These are phyloP conservation scores for Wickerhamomyces chambardii DNA, from an alignment of 805 yeast genomes.

Conservation along the genomic window DNA sequence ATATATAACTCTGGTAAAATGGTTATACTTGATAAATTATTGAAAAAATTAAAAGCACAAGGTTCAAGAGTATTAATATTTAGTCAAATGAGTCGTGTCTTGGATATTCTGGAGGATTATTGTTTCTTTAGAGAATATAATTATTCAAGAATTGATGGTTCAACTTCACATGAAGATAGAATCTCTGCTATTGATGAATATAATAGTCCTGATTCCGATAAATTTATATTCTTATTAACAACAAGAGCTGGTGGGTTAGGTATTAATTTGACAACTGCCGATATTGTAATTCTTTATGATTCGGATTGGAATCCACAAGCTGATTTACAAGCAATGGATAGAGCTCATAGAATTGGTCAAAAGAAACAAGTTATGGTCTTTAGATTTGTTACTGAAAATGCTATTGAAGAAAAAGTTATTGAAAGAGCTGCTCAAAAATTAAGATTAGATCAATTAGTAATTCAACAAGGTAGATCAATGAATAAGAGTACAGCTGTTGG, in stretches of 20 bases:
- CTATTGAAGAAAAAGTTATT: slow-evolving; percentile 92
- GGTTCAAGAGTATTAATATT: slow-evolving; percentile 90
- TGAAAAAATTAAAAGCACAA: slow-evolving; percentile 57
- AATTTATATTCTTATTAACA: slow-evolving; percentile 78
- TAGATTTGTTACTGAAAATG: slow-evolving; percentile 90
- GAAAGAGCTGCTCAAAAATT: slow-evolving; percentile 95
- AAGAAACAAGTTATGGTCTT: slow-evolving; percentile 91
- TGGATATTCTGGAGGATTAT: slow-evolving; percentile 89
- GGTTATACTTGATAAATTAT: slow-evolving; percentile 77
- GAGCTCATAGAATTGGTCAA: slow-evolving; percentile 97
- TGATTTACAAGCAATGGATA: slow-evolving; percentile 95
- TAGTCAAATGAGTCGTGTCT: slow-evolving; percentile 86
- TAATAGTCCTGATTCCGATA: slow-evolving; percentile 72
- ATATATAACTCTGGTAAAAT: slow-evolving; percentile 87
- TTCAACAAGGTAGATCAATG: slow-evolving; percentile 77
- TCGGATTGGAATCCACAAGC: slow-evolving; percentile 99
- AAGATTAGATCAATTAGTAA: slow-evolving; percentile 87
- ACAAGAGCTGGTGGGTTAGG: slow-evolving; percentile 98
- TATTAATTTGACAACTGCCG: slow-evolving; percentile 87
- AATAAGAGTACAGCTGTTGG: slow-evolving; percentile 43
- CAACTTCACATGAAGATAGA: slow-evolving; percentile 89
- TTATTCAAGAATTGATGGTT: slow-evolving; percentile 91
- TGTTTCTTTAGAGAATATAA: slow-evolving; percentile 76
- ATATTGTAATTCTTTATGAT: slow-evolving; percentile 79
- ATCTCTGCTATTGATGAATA: slow-evolving; percentile 89